Evolutionary conservation across 73 alveolate genomes (phyloP), one percentile per base, ranked within the genome.

Genomic region (Tetrahymena elliotti): DNA sequence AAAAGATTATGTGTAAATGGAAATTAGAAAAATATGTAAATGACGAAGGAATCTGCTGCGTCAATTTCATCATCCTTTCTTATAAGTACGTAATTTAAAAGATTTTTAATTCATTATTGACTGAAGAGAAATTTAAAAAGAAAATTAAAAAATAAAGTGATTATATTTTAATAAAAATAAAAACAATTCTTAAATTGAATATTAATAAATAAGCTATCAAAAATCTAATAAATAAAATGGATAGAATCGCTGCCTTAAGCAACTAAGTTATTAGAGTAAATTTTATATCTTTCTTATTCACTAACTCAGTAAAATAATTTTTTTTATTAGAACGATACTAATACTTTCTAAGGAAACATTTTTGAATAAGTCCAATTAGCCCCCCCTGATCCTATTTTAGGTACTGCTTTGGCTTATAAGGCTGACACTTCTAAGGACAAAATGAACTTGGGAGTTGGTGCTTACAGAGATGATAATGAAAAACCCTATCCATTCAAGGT

Each of bases 381-480:
- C 13, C 99, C 99, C 35, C 98, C 98, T 52, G 99, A 99, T 96
- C 99, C 99, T 53, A 98, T 99, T 93, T 96, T 98, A 35, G 99
- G 99, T 54, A 94, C 97, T 13, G 97, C 98, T 33, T 68, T 92
- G 35, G 99, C 98, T 35, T 99, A 92, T 96, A 96, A 94, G 84
- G 96, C 97, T 47, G 99, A 99, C 97, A 94, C 98, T 35, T 54
- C 96, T 15, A 36, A 52, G 53, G 93, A 97, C 52, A 98, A 99
- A 96, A 98, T 99, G 52, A 98, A 99, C 94, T 95, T 99, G 24
- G 98, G 99, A 84, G 98, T 99, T 11, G 99, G 99, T 7, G 99
- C 99, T 2, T 99, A 99, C 96, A 95, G 99, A 93, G 98, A 98
- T 83, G 99, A 98, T 93, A 97, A 97, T 38, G 99, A 99, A 84